A percentile compares a stretch with the other conserved stretches of the same genome.
phyloP scores from a whole-genome alignment of 768 basidiomycete genomes.

The Boletus fagicola region DNA sequence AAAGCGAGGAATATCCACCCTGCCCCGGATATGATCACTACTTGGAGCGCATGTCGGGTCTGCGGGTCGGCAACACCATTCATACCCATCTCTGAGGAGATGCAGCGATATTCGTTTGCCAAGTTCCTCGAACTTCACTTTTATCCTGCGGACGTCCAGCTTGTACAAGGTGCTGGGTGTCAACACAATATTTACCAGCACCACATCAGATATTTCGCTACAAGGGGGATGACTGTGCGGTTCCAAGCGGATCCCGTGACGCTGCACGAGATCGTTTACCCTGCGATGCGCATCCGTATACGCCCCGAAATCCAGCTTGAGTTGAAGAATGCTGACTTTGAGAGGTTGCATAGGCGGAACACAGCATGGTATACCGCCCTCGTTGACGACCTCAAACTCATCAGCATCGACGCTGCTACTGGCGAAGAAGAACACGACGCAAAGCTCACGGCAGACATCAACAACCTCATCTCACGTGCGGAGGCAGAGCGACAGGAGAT shows the following conservation, averaged over 20 bases:
- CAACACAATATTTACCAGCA: constrained; percentile 93
- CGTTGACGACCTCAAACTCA: constrained; percentile 72
- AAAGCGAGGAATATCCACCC: constrained; percentile 55
- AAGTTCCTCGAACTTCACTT: constrained; percentile 96
- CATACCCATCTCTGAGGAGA: constrained; percentile 86
- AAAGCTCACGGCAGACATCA: constrained; percentile 59
- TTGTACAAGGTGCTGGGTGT: constrained; percentile 87
- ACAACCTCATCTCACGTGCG: constrained; percentile 65
- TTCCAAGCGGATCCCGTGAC: constrained; percentile 84
- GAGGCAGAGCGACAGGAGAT: constrained; percentile 77
- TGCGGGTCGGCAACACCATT: constrained; percentile 82
- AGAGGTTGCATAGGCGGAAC: constrained; percentile 69
- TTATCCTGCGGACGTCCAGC: constrained; percentile 83
- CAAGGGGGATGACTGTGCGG: constrained; percentile 78
- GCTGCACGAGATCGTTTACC: constrained; percentile 85
- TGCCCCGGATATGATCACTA: constrained; percentile 76
- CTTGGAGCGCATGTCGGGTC: constrained; percentile 85
- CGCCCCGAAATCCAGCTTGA: constrained; percentile 84
- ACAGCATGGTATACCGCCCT: constrained; percentile 71
- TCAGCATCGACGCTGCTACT: constrained; percentile 74
- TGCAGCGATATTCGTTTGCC: constrained; percentile 91
- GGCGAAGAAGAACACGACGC: constrained; percentile 74
- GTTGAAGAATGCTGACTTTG: constrained; percentile 90
- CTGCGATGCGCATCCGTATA: constrained; percentile 82
- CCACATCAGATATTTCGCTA: constrained; percentile 89